These are phyloP conservation scores for Cryptococcus sp. DNA, from an alignment of 1,284 basidiomycete genomes.

Conservation along the genomic window DNA sequence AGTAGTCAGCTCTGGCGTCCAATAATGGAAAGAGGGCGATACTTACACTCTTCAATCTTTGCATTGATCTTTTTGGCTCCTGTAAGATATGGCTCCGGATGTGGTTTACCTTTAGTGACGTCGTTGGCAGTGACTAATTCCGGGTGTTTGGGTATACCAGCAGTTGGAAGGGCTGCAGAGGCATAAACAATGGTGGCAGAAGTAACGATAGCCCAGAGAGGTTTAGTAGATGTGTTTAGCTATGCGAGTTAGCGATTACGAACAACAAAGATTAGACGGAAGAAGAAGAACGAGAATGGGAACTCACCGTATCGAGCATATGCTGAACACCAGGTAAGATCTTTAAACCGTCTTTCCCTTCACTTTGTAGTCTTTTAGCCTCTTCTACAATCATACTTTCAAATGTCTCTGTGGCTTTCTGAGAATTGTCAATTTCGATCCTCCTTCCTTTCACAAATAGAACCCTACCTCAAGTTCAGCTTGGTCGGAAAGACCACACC, in stretches of 20 bases:
- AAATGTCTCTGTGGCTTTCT: conserved; percentile 34
- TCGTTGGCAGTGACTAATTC: conserved; percentile 68
- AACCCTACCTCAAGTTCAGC: conserved; percentile 54
- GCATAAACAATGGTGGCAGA: conserved; percentile 72
- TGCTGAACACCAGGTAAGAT: conserved; percentile 41
- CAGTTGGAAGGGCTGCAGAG: conserved; percentile 58
- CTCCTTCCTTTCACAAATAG: background rate
- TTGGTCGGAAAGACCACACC: conserved; percentile 60
- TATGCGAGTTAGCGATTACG: background rate
- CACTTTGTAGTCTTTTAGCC: conserved; percentile 34
- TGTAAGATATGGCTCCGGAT: conserved; percentile 67
- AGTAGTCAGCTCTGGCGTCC: background rate
- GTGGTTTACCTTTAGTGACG: conserved; percentile 69
- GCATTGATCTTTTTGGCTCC: conserved; percentile 40
- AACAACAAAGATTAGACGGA: background rate
- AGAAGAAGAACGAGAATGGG: background rate
- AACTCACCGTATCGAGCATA: conserved; percentile 33
- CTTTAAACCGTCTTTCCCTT: conserved; percentile 41
- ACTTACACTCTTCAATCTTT: conserved; percentile 37
- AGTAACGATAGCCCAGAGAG: conserved; percentile 72
- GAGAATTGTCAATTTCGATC: background rate
- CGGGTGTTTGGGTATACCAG: conserved; percentile 57
- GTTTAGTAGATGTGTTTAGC: conserved; percentile 54
- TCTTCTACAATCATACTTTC: conserved; percentile 43
- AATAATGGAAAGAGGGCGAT: no score